phyloP scores from a whole-genome alignment of 2,329 filamentous ascomycete genomes.

The Ciborinia camelliae region DNA sequence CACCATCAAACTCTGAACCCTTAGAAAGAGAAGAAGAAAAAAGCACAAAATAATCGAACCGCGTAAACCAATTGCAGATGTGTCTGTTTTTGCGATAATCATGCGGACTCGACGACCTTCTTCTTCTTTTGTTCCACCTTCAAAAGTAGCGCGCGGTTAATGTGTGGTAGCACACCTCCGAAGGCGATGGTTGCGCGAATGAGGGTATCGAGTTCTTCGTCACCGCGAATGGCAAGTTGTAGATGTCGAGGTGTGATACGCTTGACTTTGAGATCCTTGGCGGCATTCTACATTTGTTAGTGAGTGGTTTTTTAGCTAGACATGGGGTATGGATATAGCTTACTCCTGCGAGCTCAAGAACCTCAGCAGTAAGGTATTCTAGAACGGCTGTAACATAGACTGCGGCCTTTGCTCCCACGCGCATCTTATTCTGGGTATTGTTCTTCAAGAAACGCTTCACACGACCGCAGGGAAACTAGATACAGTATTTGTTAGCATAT shows the following conservation, averaged over 20 bases:
- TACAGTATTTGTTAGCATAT: constrained; percentile 36
- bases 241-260: constrained; percentile 97
- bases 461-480: constrained; percentile 95
- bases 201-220: constrained; percentile 96
- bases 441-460: constrained; percentile 99
- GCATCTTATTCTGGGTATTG: constrained; percentile 99
- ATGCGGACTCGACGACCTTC: constrained; percentile 46
- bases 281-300: constrained; percentile 66
- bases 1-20: constrained; percentile 19
- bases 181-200: constrained; percentile 98
- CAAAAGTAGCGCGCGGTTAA: constrained; percentile 92
- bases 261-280: constrained; percentile 99
- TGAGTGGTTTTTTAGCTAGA: constrained; percentile 1
- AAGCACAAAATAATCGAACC: constrained; percentile 6
- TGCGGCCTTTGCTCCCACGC: constrained; percentile 95
- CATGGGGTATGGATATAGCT: constrained; percentile 41
- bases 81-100: constrained; percentile 20
- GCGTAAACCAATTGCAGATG: constrained; percentile 4
- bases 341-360: constrained; percentile 91
- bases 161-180: constrained; percentile 96
- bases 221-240: constrained; percentile 95
- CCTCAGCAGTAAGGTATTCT: constrained; percentile 96
- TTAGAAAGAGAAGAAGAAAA: constrained; percentile 14
- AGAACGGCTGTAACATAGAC: constrained; percentile 98
- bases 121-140: constrained; percentile 99